Evolutionary conservation across 345 rosid genomes (phyloP), one percentile per base, ranked within the genome.

Genomic region (Heritiera fomes): DNA sequence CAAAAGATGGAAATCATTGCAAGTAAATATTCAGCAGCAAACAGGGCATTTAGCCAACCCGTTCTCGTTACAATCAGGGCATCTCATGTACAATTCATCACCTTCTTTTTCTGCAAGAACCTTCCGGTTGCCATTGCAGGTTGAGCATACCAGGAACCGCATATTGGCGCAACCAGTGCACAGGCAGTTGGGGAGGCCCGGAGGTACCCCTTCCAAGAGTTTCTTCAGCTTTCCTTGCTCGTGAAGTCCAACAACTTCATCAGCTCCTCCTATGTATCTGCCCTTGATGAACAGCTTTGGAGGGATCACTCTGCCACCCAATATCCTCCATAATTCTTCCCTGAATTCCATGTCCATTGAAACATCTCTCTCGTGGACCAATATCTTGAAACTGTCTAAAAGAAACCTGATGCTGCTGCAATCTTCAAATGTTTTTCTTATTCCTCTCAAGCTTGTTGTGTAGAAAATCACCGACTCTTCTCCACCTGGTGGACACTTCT

Each of bases 201-300:
- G 70, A 13, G 95, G 85, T 4, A 87, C 77, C 40, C 88, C 94
- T 80, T 86, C 80, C n/a, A 96, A 73, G 52, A 92, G 91, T 80
- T 88, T 91, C 89, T 81, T 91, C 28, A 94, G 91, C 87, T 86
- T 90, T 32, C 99, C 97, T 80, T 88, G 91, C 75, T 96, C 95
- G 58, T 94, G 95, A 81, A 96, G 78, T 10, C 80, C 66, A 30
- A 89, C 83, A 34, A 91, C 97, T 83, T 92, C 91, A 38, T 92
- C 94, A 7, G 97, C 97, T 82, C 97, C 97, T 45, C 99, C 98
- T 23, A 96, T 83, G 84, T 85, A 90, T 80, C 87, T 91, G 61
- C 97, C 98, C 71, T 76, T 89, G 9, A 96, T 79, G 83, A 96
- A 96, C 64, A 96, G 87, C 86, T 85, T 89, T 9, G 99, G 98